Evolutionary conservation across 441 rosid genomes (phyloP), one percentile per base, ranked within the genome.

Genomic region (Bruguiera hainesii): DNA sequence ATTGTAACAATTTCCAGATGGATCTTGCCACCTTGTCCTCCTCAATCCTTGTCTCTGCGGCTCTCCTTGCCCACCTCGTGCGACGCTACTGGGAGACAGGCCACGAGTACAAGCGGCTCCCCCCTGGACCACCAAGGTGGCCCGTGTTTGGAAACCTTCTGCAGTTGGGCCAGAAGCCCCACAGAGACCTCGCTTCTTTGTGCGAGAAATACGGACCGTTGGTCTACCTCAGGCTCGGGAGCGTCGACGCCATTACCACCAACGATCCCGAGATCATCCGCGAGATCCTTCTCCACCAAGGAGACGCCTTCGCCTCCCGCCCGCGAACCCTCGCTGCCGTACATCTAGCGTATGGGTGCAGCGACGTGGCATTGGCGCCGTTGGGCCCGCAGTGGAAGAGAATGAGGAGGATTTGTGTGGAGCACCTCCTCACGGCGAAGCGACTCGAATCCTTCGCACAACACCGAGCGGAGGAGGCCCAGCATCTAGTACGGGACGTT

Each of bases 71-170:
- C 63, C 69, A 75, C 65, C 7, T 79, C 58, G 3, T 76, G 11
- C 75, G 67, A 66, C 71, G 52, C 28, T 69, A 65, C 3, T 23
- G 58, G n/a, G 70, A 52, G 4, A 61, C 68, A 6, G 21, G 46
- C 46, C 53, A 28, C 5, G 73, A 74, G 30, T 28, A 65, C 42
- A 68, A 73, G 57, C 74, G 53, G 31, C 92, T 91, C 52, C 94
- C 95, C 26, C 96, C 98, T 0, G 96, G 98, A 63, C 98, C 97
- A 42, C 79, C 73, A 37, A 69, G 87, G 37, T 89, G 84, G 98
- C 95, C 97, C 33, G n/a, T 90, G 0, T 71, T 89, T 15, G 98
- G 98, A 31, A 92, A 88, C 78, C 93, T 92, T 71, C 91, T 92
- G 52, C 98, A 88, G 5, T 26, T 92, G 53, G 82, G 91, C 26